phyloP scores from a whole-genome alignment of 2,329 filamentous ascomycete species.

The Claviceps sp. region DNA sequence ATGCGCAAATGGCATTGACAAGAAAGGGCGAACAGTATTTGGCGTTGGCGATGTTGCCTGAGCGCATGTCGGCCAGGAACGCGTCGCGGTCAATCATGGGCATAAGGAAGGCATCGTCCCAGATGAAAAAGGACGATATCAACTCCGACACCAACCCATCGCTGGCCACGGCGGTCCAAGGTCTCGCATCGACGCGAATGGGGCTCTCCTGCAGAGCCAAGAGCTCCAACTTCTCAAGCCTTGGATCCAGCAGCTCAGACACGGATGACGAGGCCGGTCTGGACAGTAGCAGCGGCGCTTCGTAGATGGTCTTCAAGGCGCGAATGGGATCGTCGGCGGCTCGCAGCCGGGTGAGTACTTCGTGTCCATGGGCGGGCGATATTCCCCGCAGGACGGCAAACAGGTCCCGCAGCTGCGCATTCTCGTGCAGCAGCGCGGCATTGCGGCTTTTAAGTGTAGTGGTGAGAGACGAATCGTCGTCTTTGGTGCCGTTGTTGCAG shows the following conservation, averaged over 20 bases:
- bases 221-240: slow-evolving; percentile 4
- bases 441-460: slow-evolving; percentile 3
- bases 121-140: slow-evolving; percentile 17
- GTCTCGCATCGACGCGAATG: slow-evolving; percentile 15
- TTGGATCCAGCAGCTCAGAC: not conserved
- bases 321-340: slow-evolving; percentile 4
- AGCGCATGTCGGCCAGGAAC: slow-evolving; percentile 17
- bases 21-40: slow-evolving; percentile 19
- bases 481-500: slow-evolving; percentile 4
- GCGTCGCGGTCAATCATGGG: slow-evolving; percentile 13
- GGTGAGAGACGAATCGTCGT: not conserved
- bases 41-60: slow-evolving; percentile 6
- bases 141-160: slow-evolving; percentile 19
- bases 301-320: slow-evolving; percentile 2
- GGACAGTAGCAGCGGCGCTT: not conserved
- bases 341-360: slow-evolving; percentile 4
- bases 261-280: not conserved
- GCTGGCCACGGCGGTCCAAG: slow-evolving; percentile 17
- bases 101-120: slow-evolving; percentile 15
- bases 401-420: slow-evolving; percentile 8
- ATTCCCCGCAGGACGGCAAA: slow-evolving; percentile 4
- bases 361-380: slow-evolving; percentile 3
- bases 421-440: slow-evolving; percentile 6
- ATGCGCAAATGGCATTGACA: slow-evolving; percentile 19
- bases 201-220: slow-evolving; percentile 9